Conservation (phyloP, 1,139 yeast genomes). For the Taphrina deformans region DNA sequence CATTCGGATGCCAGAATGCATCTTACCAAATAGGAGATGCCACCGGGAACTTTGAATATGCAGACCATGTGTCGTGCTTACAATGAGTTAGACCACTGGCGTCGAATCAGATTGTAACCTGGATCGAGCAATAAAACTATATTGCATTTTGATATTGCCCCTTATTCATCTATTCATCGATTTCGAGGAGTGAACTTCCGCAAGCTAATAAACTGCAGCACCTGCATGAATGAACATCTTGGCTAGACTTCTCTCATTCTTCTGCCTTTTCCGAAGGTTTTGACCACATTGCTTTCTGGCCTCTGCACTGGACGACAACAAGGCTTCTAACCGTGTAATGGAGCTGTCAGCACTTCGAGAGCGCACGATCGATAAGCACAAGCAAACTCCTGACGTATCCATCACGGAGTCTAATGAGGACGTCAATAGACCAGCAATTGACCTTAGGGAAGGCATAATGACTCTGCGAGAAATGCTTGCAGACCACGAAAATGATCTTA, state of each 20-base stretch:
- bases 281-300: no score
- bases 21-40: no score
- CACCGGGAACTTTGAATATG: not conserved
- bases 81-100: not conserved
- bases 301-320: no score
- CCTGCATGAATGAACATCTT: not conserved
- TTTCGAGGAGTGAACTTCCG: not conserved
- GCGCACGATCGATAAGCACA: not conserved
- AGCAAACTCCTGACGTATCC: not conserved
- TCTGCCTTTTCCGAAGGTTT: no score
- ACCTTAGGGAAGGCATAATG: constrained; percentile 4
- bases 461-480: constrained; percentile 30
- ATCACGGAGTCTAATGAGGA: not conserved
- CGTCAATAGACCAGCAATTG: not conserved
- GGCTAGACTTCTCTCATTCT: no score
- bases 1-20: no score
- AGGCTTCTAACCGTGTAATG: no score
- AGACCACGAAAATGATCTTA: constrained; percentile 35
- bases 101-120: not conserved
- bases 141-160: not conserved
- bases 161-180: not conserved
- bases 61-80: no score
- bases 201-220: not conserved
- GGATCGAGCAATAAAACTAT: not conserved
- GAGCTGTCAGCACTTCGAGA: not conserved